phyloP scores from a whole-genome alignment of 2,329 filamentous ascomycete genomes.

The Aureobasidium subglaciale region DNA sequence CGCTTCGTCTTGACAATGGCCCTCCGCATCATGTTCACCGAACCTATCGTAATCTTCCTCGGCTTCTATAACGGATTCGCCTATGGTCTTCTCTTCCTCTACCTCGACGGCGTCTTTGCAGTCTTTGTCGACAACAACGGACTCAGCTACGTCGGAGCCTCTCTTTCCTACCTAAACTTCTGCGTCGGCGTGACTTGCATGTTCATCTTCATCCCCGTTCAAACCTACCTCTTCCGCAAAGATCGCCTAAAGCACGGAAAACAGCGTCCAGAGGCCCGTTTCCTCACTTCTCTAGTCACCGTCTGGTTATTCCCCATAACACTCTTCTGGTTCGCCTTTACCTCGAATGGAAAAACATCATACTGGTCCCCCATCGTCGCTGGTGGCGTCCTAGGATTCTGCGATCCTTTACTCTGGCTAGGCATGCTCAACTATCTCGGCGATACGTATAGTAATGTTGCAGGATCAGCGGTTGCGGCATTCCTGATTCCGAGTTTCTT shows the following conservation, averaged over 20 bases:
- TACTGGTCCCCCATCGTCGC: conserved; percentile 14
- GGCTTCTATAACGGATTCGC: conserved; percentile 40
- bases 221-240: conserved; percentile 13
- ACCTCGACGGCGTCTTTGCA: conserved; percentile 17
- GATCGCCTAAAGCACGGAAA: conserved; percentile 9
- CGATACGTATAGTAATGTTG: conserved; percentile 13
- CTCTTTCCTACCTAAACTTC: conserved; percentile 13
- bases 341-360: background rate
- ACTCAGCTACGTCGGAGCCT: conserved; percentile 7
- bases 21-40: conserved; percentile 41
- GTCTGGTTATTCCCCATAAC: conserved; percentile 14
- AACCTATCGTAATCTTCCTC: conserved; percentile 43
- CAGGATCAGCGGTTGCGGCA: conserved; percentile 8
- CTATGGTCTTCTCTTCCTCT: conserved; percentile 29
- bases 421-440: conserved; percentile 12
- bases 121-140: conserved; percentile 15
- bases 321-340: conserved; percentile 15
- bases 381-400: conserved; percentile 13
- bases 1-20: conserved; percentile 28
- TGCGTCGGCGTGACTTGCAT: conserved; percentile 11
- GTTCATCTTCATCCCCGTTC: conserved; percentile 13
- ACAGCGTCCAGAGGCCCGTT: conserved; percentile 13
- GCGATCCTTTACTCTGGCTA: conserved; percentile 13
- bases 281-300: conserved; percentile 11
- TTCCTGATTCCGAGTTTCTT: conserved; percentile 13